Evolutionary conservation across 2,329 filamentous ascomycete genomes (phyloP).

Genomic region (Xylaria sp.): DNA sequence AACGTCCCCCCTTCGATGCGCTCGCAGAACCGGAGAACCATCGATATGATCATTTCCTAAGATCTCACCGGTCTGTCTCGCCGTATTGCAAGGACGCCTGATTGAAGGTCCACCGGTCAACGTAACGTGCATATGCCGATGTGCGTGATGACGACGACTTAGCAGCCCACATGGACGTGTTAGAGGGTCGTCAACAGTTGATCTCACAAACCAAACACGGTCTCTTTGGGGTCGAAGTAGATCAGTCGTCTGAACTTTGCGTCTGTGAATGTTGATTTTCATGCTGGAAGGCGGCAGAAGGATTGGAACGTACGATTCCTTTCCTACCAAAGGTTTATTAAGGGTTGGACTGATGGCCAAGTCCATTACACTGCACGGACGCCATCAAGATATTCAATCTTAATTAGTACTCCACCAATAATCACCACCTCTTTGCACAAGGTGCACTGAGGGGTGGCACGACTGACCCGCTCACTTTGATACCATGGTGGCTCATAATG

Average conservation of each 20-base stretch:
- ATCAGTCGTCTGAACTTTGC: conserved; percentile 21
- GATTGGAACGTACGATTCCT: neutral
- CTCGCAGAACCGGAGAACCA: neutral
- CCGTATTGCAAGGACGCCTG: neutral
- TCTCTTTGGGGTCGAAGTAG: neutral
- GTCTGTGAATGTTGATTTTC: neutral
- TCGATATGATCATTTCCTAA: neutral
- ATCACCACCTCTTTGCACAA: neutral
- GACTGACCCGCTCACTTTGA: neutral
- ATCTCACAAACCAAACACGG: neutral
- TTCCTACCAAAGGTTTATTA: neutral
- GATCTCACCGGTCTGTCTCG: neutral
- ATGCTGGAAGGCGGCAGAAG: neutral
- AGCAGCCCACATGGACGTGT: neutral
- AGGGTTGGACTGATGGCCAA: neutral
- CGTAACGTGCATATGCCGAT: conserved; percentile 1
- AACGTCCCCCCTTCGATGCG: neutral
- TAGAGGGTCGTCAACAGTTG: neutral
- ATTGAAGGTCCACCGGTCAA: neutral
- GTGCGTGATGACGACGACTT: neutral
- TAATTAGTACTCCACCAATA: neutral
- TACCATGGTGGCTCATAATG: too few species aligned
- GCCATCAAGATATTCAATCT: neutral
- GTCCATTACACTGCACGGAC: neutral
- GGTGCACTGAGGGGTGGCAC: neutral